A percentile compares a stretch with the other conserved stretches of the same genome.
phyloP scores from a whole-genome alignment of 768 basidiomycete species.

The Lactifluus volemus region DNA sequence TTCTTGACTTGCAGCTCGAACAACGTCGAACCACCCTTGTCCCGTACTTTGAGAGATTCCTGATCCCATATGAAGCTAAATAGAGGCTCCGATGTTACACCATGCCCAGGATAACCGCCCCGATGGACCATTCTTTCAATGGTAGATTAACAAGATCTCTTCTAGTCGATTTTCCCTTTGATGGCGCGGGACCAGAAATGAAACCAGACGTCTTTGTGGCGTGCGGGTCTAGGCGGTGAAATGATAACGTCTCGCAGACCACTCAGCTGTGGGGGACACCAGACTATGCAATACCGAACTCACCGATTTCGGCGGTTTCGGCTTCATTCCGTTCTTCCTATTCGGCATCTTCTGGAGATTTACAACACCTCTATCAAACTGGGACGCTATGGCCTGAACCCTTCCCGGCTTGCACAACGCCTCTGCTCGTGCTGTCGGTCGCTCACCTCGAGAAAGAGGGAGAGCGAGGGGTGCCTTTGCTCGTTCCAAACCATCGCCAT shows the following conservation, averaged over 20 bases:
- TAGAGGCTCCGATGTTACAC: not conserved
- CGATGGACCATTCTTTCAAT: conserved; percentile 6
- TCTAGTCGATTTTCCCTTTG: not conserved
- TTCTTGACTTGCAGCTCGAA: conserved; percentile 5
- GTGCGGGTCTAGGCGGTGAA: not conserved
- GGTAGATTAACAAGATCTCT: not conserved
- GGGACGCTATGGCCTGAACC: not conserved
- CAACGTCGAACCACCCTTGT: not conserved
- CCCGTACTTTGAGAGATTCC: not conserved
- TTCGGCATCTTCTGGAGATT: not conserved
- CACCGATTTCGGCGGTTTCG: conserved; percentile 8
- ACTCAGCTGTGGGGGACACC: not conserved
- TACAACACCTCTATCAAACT: not conserved
- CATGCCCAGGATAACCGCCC: not conserved
- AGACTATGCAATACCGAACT: not conserved
- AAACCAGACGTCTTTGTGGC: conserved; percentile 7
- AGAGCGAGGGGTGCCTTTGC: not conserved
- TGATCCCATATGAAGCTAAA: not conserved
- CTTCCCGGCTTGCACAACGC: not conserved
- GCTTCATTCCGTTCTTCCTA: conserved; percentile 7
- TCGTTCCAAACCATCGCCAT: not conserved
- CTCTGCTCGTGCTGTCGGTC: not conserved
- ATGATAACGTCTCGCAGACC: not conserved
- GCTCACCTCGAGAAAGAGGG: not conserved
- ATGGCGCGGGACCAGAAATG: not conserved